These are phyloP conservation scores for Westerdykella ornata DNA, from an alignment of 2,329 filamentous ascomycete species.

Conservation along the genomic window DNA sequence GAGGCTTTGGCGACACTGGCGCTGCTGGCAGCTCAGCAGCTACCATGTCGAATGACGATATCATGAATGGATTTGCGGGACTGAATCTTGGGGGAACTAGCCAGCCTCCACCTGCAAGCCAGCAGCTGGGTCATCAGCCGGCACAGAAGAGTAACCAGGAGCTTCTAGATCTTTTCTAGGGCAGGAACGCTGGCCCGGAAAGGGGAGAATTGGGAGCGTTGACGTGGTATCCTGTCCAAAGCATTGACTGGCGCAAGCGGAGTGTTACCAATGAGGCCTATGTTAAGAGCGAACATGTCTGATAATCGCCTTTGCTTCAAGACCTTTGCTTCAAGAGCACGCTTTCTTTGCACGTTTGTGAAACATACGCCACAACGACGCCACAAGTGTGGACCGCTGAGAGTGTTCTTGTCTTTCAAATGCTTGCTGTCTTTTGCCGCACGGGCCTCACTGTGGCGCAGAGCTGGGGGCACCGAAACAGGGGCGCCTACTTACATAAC, in stretches of 20 bases:
- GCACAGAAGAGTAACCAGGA: constrained; percentile 54
- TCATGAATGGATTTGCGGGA: constrained; percentile 78
- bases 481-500: too few species aligned
- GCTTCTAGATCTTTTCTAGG: constrained; percentile 50
- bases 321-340: too few species aligned
- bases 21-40: constrained; percentile 25
- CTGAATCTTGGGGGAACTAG: constrained; percentile 64
- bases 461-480: too few species aligned
- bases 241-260: constrained; percentile 12
- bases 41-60: constrained; percentile 43
- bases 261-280: background rate
- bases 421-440: too few species aligned
- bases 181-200: background rate
- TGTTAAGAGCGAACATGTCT: too few species aligned
- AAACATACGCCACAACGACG: too few species aligned
- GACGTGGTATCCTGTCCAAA: constrained; percentile 4
- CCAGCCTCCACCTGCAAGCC: constrained; percentile 58
- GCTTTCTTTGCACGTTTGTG: too few species aligned
- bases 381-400: too few species aligned
- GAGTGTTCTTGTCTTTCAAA: too few species aligned
- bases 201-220: background rate
- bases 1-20: constrained; percentile 43
- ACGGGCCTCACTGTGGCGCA: too few species aligned
- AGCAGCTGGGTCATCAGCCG: constrained; percentile 49
- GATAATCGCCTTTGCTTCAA: too few species aligned